These are phyloP conservation scores for Coemansia sp. DNA, from an alignment of 192 early-diverging fungal genomes.

Conservation along the genomic window DNA sequence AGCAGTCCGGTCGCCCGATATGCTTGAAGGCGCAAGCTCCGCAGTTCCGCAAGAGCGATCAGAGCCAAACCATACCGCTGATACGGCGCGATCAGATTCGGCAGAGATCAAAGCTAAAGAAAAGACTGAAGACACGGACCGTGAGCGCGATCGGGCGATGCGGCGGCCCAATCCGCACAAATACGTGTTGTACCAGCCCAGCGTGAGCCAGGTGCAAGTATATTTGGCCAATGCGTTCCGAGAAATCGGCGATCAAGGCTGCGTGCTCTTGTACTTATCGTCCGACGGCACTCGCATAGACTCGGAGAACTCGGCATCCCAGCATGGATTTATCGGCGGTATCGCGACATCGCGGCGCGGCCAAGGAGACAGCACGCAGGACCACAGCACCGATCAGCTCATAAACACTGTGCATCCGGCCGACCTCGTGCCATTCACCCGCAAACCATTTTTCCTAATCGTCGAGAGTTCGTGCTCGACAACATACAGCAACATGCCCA, in stretches of 20 bases:
- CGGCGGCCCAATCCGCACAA: conserved; percentile 81
- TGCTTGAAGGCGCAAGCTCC: conserved; percentile 1
- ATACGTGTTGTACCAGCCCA: conserved; percentile 89
- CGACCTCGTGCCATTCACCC: conserved; percentile 90
- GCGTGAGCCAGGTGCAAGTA: conserved; percentile 85
- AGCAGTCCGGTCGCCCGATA: conserved; percentile 3
- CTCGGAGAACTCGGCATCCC: background rate
- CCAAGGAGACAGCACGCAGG: conserved; percentile 28
- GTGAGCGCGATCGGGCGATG: conserved; percentile 23
- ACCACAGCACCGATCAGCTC: conserved; percentile 46
- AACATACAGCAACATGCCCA: conserved; percentile 84
- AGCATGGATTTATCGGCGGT: conserved; percentile 47
- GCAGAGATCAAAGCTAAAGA: background rate
- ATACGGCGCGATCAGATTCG: background rate
- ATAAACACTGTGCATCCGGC: conserved; percentile 83
- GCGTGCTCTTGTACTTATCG: conserved; percentile 85
- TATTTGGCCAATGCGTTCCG: conserved; percentile 90
- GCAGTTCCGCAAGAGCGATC: background rate
- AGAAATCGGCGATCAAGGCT: conserved; percentile 86
- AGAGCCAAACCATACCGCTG: background rate
- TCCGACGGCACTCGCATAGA: conserved; percentile 68
- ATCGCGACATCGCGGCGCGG: conserved; percentile 48
- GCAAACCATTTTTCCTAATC: conserved; percentile 92
- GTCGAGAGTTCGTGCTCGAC: conserved; percentile 88
- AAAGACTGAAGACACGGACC: background rate